Base-by-base conservation (phyloP, 1,284 basidiomycete genomes). In the Ceratobasidium sp. region DNA sequence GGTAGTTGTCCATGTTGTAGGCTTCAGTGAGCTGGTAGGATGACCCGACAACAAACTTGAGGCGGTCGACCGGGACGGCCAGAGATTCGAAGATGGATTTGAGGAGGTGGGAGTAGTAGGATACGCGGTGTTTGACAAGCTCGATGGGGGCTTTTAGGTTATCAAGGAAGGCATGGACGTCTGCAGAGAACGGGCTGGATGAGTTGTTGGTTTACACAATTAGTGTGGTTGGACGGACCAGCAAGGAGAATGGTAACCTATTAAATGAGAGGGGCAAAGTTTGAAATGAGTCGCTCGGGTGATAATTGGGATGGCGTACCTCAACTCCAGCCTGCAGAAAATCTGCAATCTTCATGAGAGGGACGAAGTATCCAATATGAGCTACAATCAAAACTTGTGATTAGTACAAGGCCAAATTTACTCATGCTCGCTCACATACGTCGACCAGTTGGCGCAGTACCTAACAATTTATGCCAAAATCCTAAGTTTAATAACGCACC, bases 141-240 rank as follows among this genome's bases (percentile, higher is more conserved):
- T 97, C 95, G n/a, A 98, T 84, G 0, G 97, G 96, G 0, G 97
- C 97, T 82, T 99, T 99, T 78, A 98, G 86, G 81, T 98, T 98
- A 80, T 99, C 97, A 63, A 99, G 88, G 85, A 99, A 99, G 4
- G 96, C 98, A 79, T 99, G 98, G 18, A 99, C 87, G 80, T 98
- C 96, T 96, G 35, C 35, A 38, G 35, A 38, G 35, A 79, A 9
- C 50, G 57, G 35, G 66, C 3, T 16, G 38, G 16, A 54, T 23
- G 64, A 16, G 38, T 18, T 28, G 23, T 41, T 35, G 30, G 44
- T 35, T 66, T 43, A 21, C 2, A 59, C 44, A 43, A 49, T 50
- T 26, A 69, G 43, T 30, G 57, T 59, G 46, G 55, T 66, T 49
- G 32, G 0, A 47, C 87, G 76, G 74, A 91, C 94, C 95, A 78